A percentile compares a stretch with the other conserved stretches of the same genome.
phyloP scores from a whole-genome alignment of 2,329 filamentous ascomycete species.

The Zymoseptoria brevis region DNA sequence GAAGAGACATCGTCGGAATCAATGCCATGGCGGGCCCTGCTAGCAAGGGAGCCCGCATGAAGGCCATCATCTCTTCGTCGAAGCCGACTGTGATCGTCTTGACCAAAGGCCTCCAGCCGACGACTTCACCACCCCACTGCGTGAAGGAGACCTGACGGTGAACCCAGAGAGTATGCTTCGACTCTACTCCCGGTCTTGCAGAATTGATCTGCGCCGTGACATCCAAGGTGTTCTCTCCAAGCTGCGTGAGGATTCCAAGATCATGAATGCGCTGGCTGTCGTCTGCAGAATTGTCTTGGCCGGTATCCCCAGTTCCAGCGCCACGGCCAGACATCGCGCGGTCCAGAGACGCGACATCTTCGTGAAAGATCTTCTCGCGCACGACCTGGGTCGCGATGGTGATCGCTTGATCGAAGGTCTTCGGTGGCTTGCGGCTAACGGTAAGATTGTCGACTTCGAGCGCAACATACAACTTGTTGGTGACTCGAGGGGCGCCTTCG shows the following conservation, averaged over 20 bases:
- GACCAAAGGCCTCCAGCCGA: neutral
- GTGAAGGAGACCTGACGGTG: neutral
- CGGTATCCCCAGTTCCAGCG: too few species aligned
- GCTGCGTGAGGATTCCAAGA: neutral
- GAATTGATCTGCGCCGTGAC: neutral
- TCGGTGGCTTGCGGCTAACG: neutral
- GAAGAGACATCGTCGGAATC: neutral
- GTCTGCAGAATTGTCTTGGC: too few species aligned
- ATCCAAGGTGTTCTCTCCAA: neutral
- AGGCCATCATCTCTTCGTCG: neutral
- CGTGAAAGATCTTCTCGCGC: neutral
- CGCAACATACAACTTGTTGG: neutral
- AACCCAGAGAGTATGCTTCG: neutral
- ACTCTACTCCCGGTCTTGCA: neutral
- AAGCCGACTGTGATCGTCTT: neutral
- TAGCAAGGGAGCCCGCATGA: neutral
- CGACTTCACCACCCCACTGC: neutral
- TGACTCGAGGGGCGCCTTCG: neutral
- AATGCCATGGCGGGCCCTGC: neutral
- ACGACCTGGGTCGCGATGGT: neutral
- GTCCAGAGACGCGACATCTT: neutral
- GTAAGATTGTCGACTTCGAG: neutral
- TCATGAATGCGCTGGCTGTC: neutral
- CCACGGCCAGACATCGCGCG: neutral
- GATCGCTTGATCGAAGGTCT: neutral